These are phyloP conservation scores for Plectosphaerella cucumerina DNA, from an alignment of 2,329 filamentous ascomycete genomes.

Conservation along the genomic window DNA sequence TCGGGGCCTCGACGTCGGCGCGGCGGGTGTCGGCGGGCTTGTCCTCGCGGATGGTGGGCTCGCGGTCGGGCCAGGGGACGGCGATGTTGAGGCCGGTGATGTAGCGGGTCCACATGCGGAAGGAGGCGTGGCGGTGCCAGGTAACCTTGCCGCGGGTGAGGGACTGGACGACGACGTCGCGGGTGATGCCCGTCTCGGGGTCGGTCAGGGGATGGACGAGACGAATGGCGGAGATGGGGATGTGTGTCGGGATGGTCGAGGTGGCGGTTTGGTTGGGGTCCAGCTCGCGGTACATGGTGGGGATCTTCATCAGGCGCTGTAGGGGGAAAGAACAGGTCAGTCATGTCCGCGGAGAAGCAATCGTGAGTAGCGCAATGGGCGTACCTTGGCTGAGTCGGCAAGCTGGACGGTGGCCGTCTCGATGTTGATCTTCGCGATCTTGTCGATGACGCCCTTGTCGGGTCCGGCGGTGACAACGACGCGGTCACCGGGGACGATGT, in stretches of 20 bases:
- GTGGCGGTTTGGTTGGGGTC: constrained; percentile 28
- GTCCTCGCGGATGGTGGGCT: constrained; percentile 47
- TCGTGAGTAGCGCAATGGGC: constrained; percentile 13
- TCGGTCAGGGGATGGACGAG: constrained; percentile 76
- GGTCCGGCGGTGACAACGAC: constrained; percentile 76
- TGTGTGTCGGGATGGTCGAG: constrained; percentile 47
- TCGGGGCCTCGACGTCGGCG: constrained; percentile 68
- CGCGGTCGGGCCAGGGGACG: constrained; percentile 70
- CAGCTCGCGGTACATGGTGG: constrained; percentile 32
- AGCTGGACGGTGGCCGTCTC: constrained; percentile 56
- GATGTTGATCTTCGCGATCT: constrained; percentile 54
- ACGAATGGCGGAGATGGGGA: constrained; percentile 70
- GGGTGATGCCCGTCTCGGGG: constrained; percentile 55
- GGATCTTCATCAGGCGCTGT: constrained; percentile 33
- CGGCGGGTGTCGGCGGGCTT: constrained; percentile 68
- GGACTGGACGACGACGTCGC: constrained; percentile 75
- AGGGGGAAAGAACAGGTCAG: constrained; percentile 1
- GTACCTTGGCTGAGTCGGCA: constrained; percentile 60
- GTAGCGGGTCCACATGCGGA: constrained; percentile 46
- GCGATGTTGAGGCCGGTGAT: constrained; percentile 68
- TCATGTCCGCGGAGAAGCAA: not conserved
- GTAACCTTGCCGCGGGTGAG: constrained; percentile 50
- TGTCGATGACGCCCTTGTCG: constrained; percentile 80
- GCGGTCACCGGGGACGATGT: constrained; percentile 66
- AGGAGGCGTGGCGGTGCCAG: constrained; percentile 40